phyloP scores from a whole-genome alignment of 1,284 basidiomycete genomes.

The Pascua guehoae region DNA sequence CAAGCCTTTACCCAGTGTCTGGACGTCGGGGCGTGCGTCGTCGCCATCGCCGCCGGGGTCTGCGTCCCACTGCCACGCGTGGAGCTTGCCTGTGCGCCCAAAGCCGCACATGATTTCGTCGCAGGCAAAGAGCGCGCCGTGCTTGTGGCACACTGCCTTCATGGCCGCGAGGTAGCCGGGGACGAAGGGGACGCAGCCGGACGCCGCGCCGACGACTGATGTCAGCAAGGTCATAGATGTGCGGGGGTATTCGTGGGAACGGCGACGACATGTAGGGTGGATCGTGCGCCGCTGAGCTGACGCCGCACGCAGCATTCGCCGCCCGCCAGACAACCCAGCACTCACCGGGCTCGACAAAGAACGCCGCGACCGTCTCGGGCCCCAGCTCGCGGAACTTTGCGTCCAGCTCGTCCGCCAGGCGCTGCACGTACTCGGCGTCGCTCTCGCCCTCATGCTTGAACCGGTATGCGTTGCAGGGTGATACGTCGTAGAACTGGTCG shows the following conservation, averaged over 20 bases:
- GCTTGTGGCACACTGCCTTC: slow-evolving; percentile 79
- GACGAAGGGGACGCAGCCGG: slow-evolving; percentile 53
- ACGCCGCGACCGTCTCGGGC: slow-evolving; percentile 61
- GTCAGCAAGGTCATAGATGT: background rate
- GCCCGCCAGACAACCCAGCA: too few species aligned
- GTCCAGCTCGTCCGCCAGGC: slow-evolving; percentile 72
- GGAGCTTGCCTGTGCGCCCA: slow-evolving; percentile 70
- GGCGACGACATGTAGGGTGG: background rate
- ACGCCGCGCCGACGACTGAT: slow-evolving; percentile 66
- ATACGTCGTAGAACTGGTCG: slow-evolving; percentile 23
- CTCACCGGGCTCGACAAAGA: slow-evolving; percentile 44
- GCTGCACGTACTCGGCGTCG: slow-evolving; percentile 70
- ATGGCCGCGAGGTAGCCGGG: slow-evolving; percentile 57
- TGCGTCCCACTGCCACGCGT: slow-evolving; percentile 76
- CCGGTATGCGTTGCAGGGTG: slow-evolving; percentile 74
- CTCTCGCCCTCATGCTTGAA: slow-evolving; percentile 66
- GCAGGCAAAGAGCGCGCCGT: slow-evolving; percentile 78
- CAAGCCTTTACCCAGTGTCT: slow-evolving; percentile 79
- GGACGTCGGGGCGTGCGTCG: slow-evolving; percentile 63
- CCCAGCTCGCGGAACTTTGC: slow-evolving; percentile 75
- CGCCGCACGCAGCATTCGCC: slow-evolving; percentile 35
- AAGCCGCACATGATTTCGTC: slow-evolving; percentile 86
- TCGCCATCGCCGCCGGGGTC: slow-evolving; percentile 1
- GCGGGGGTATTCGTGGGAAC: background rate
- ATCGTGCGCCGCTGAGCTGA: too few species aligned